These are phyloP conservation scores for Penicillium bovifimosum DNA, from an alignment of 495 filamentous ascomycete genomes.

Conservation along the genomic window DNA sequence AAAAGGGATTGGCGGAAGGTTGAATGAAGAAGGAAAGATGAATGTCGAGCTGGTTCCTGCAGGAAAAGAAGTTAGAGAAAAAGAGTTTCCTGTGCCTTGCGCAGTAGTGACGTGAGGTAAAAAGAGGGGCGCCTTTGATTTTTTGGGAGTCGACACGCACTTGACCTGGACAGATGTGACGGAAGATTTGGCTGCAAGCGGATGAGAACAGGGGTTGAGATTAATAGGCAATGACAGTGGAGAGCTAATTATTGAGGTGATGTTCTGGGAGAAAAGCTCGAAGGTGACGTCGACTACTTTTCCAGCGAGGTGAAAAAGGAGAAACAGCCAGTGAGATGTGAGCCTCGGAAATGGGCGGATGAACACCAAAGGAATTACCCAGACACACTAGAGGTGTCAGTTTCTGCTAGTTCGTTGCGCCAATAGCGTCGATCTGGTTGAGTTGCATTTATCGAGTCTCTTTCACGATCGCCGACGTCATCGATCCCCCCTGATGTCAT, in stretches of 20 bases:
- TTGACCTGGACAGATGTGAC: conserved; percentile 23
- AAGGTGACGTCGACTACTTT: conserved; percentile 39
- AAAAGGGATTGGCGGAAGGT: conserved; percentile 1
- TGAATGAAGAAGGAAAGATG: not conserved
- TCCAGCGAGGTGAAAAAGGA: not conserved
- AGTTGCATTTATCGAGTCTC: conserved; percentile 2
- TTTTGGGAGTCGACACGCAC: conserved; percentile 7
- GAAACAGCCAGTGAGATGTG: too few species aligned
- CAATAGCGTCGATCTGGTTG: conserved; percentile 10
- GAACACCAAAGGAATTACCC: not conserved
- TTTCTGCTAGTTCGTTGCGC: not conserved
- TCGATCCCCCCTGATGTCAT: conserved; percentile 24
- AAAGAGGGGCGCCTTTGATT: conserved; percentile 10
- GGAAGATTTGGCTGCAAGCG: conserved; percentile 34
- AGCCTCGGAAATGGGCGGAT: not conserved
- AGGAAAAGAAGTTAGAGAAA: conserved; percentile 15
- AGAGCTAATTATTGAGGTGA: not conserved
- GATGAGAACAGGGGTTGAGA: conserved; percentile 15
- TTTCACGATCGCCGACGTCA: conserved; percentile 26
- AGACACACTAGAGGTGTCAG: not conserved
- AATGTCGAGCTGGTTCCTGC: conserved; percentile 15
- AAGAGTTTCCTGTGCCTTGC: conserved; percentile 22
- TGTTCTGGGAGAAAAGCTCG: conserved; percentile 8
- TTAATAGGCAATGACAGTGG: conserved; percentile 2
- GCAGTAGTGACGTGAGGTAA: conserved; percentile 40